Evolutionary conservation across 2,329 filamentous ascomycete species (phyloP).

Genomic region (Fusarium torreyae): DNA sequence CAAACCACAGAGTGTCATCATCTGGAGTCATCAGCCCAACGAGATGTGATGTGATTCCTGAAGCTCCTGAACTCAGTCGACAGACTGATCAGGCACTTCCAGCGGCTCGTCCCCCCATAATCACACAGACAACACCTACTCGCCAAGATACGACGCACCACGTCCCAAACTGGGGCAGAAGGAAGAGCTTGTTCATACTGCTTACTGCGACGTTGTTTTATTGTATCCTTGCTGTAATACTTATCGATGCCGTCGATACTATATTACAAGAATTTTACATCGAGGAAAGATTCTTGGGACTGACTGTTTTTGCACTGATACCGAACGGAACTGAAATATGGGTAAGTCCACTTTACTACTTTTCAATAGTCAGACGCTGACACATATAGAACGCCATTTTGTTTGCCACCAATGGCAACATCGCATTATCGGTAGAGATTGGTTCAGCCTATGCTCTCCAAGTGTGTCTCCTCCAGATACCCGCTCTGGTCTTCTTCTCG

Average conservation of each 20-base stretch:
- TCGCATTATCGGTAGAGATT: conserved; percentile 1
- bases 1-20: no score
- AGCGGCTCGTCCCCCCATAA: no score
- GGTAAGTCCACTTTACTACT: not conserved
- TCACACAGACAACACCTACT: no score
- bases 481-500: conserved; percentile 8
- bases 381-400: conserved; percentile 2
- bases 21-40: no score
- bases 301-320: not conserved
- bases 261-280: conserved; percentile 1
- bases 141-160: not conserved
- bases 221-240: not conserved
- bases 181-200: not conserved
- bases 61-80: no score
- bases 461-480: conserved; percentile 9
- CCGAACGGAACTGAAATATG: conserved; percentile 5
- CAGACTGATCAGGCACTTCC: no score
- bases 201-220: not conserved
- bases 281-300: not conserved
- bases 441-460: conserved; percentile 4
- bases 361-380: not conserved
- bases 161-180: not conserved
- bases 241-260: not conserved
- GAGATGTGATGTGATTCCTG: no score
- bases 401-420: conserved; percentile 2